Percentiles rank a stretch among this genome's conserved stretches.
Conservation (phyloP, 2,329 filamentous ascomycete genomes). For the Grosmannia penicillata region DNA sequence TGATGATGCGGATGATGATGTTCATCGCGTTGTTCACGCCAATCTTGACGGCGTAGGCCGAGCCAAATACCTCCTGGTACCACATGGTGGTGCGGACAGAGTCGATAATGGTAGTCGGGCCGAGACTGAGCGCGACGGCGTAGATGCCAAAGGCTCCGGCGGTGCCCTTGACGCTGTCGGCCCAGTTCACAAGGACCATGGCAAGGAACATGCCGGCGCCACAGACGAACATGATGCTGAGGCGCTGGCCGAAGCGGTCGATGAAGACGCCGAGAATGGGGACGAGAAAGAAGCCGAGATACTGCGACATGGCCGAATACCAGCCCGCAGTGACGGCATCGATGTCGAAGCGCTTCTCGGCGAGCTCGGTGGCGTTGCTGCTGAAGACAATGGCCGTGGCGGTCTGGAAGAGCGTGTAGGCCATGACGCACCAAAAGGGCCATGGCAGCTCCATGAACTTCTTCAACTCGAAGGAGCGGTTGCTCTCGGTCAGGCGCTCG, state of each 20-base stretch:
- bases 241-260: constrained; percentile 26
- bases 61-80: constrained; percentile 33
- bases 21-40: constrained; percentile 49
- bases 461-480: constrained; percentile 37
- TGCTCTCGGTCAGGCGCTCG: constrained; percentile 43
- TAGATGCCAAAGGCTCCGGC: constrained; percentile 45
- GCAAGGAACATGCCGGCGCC: constrained; percentile 34
- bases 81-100: constrained; percentile 42
- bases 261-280: constrained; percentile 28
- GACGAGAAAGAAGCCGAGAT: constrained; percentile 41
- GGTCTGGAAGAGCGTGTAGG: constrained; percentile 44
- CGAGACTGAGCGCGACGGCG: constrained; percentile 37
- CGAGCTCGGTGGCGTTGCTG: constrained; percentile 45
- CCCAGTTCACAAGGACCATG: constrained; percentile 40
- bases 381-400: constrained; percentile 37
- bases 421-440: constrained; percentile 40
- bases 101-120: constrained; percentile 45
- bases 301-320: constrained; percentile 43
- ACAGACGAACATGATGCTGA: constrained; percentile 22
- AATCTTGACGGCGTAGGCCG: constrained; percentile 44
- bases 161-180: constrained; percentile 31
- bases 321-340: constrained; percentile 40
- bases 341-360: constrained; percentile 43
- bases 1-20: constrained; percentile 42
- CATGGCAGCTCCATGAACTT: constrained; percentile 44